These are phyloP conservation scores for Penicillium sp. DNA, from an alignment of 2,329 filamentous ascomycete species.

Conservation along the genomic window DNA sequence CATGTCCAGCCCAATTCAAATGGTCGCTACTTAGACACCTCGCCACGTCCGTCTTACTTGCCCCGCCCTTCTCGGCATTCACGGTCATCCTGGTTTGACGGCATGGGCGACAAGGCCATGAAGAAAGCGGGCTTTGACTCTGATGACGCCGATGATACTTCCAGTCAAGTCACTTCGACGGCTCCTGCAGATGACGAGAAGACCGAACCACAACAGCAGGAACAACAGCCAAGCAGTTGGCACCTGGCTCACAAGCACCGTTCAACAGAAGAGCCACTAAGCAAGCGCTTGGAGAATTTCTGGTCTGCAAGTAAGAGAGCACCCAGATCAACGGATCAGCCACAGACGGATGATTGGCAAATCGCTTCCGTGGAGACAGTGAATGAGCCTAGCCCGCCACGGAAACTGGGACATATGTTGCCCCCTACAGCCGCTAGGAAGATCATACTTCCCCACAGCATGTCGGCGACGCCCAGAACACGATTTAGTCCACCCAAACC, in stretches of 20 bases:
- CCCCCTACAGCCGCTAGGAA: slow-evolving; percentile 28
- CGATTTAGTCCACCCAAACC: slow-evolving; percentile 43
- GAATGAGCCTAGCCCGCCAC: slow-evolving; percentile 17
- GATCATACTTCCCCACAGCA: slow-evolving; percentile 35
- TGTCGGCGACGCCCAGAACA: slow-evolving; percentile 37
- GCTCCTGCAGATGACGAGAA: slow-evolving; percentile 32
- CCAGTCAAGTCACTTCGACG: slow-evolving; percentile 31
- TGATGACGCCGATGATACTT: slow-evolving; percentile 33
- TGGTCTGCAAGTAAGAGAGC: slow-evolving; percentile 36
- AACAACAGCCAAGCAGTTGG: slow-evolving; percentile 24
- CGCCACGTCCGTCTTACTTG: slow-evolving; percentile 23
- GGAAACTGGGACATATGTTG: slow-evolving; percentile 26
- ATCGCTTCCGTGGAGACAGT: slow-evolving; percentile 12
- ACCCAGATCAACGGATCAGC: slow-evolving; percentile 21
- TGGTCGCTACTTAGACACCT: slow-evolving; percentile 21
- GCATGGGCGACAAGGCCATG: slow-evolving; percentile 35
- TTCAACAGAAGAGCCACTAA: slow-evolving; percentile 33
- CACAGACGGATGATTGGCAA: slow-evolving; percentile 18
- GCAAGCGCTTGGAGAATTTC: slow-evolving; percentile 40
- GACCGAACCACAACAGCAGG: slow-evolving; percentile 19
- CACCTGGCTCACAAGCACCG: slow-evolving; percentile 29
- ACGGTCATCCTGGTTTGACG: slow-evolving; percentile 34
- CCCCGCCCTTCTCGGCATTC: slow-evolving; percentile 27
- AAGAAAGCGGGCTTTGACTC: slow-evolving; percentile 39
- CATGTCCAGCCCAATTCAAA: slow-evolving; percentile 21